Base-by-base conservation (phyloP, 23 red algal species). In the Pyropia haitanensis region DNA sequence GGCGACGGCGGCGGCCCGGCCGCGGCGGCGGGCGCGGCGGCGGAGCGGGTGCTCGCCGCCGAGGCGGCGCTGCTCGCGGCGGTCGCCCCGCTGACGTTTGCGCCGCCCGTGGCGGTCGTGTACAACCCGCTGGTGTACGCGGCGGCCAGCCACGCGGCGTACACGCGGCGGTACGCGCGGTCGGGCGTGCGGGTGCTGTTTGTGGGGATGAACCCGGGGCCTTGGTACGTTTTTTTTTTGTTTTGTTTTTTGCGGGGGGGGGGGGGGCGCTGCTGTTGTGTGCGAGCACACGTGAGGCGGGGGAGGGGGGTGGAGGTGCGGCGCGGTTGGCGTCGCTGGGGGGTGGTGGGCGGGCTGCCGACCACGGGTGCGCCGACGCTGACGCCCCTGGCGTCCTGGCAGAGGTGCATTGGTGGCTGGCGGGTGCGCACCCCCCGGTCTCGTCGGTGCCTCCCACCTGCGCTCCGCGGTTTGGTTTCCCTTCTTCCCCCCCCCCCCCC, bases 141-240 rank as follows among this genome's bases (percentile, higher is more conserved):
- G 1, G 70, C 72, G 66, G 49, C 71, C 27, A 66, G 65, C 24
- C 85, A 89, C 73, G 67, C 76, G 67, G 70, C 71, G 78, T 89
- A 72, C 52, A 63, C 67, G 25, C 51, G 64, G 19, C 39, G 24
- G 27, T 48, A 54, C 23, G 44, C 52, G 49, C 49, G 19, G 23
- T 27, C 65, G 54, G 18, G 49, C 13, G 64, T 29, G 58, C 51
- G 67, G 19, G 63, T 89, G 46, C 62, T 89, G 49, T 71, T 89
- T 5, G 85, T 89, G 33, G 85, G 85, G 21, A 81, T 89, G 74
- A 89, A 89, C 44, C 85, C 85, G 33, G 85, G 75, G 23, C 85
- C 85, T 20, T 81, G 68, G 68, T 46, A 46, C 10, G 39, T 46
- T 46, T 46, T 13, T 7, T 46, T 6, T n/a, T 20, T 81, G 68